phyloP scores from a whole-genome alignment of 2,329 filamentous ascomycete species.

The Claviceps africana region DNA sequence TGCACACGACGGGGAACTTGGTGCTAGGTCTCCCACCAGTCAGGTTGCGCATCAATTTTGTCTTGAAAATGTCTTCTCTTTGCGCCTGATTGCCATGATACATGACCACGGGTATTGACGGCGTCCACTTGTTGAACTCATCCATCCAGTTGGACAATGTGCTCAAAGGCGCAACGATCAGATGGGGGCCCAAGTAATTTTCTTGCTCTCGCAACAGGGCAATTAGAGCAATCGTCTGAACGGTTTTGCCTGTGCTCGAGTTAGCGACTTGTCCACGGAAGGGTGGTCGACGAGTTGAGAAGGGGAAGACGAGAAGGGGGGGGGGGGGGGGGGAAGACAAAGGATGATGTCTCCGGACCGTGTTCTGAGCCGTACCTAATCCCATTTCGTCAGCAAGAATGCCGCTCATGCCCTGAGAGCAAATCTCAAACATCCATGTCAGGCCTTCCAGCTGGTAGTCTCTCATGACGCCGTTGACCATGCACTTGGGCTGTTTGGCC shows the following conservation, averaged over 20 bases:
- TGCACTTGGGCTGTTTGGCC: slow-evolving; percentile 71
- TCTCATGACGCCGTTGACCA: slow-evolving; percentile 80
- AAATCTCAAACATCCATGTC: slow-evolving; percentile 85
- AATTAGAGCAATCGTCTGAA: slow-evolving; percentile 79
- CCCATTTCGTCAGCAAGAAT: slow-evolving; percentile 95
- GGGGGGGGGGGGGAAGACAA: too few species aligned
- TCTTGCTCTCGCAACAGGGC: slow-evolving; percentile 80
- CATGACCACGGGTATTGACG: slow-evolving; percentile 71
- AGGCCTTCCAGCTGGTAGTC: slow-evolving; percentile 89
- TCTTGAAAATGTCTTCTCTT: slow-evolving; percentile 60
- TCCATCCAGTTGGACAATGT: slow-evolving; percentile 93
- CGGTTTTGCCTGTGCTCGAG: slow-evolving; percentile 57
- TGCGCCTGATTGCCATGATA: slow-evolving; percentile 78
- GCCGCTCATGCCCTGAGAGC: slow-evolving; percentile 70
- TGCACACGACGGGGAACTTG: slow-evolving; percentile 83
- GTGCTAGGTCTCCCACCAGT: slow-evolving; percentile 41
- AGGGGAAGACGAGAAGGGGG: neutral
- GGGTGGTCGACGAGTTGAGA: neutral
- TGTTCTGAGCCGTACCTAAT: slow-evolving; percentile 33
- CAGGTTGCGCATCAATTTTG: slow-evolving; percentile 56
- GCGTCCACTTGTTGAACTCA: slow-evolving; percentile 84
- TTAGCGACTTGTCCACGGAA: neutral
- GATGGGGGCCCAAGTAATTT: slow-evolving; percentile 67
- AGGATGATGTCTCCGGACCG: neutral
- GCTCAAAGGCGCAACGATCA: slow-evolving; percentile 81